Base-by-base conservation (phyloP, 495 filamentous ascomycete genomes). In the Penicillium cataractarum region DNA sequence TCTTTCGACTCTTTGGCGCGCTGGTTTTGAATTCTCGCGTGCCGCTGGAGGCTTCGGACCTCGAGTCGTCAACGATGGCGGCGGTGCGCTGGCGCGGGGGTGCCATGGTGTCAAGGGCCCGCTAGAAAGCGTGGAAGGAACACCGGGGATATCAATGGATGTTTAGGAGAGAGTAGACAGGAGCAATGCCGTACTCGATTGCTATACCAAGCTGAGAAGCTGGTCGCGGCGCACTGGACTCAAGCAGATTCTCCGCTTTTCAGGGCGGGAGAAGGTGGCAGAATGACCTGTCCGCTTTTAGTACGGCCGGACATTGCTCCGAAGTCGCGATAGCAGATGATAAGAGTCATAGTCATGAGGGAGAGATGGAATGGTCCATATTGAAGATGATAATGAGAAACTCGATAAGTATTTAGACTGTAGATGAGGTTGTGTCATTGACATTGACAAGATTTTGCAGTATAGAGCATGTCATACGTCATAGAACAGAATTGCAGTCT, bases 11-110 rank as follows among this genome's bases (percentile, higher is more conserved):
- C 63, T 77, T 80, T 4, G 61, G 60, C 13, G 69, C 63, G 15
- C 74, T 66, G 12, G 65, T 60, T 54, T 72, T 77, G 55, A 76
- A 76, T 63, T 84, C 81, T 70, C 77, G 78, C 19, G 81, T 78
- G 57, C 76, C 76, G 58, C 82, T 84, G 24, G 82, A 84, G 31
- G 80, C 78, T 74, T 85, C 83, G 22, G 82, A 84, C 42, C 82
- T 74, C 42, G 83, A 84, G 69, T 85, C 83, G 54, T 85, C 83
- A 29, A 76, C 69, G 51, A 74, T 63, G 17, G 75, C 76, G 51
- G 77, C 65, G 50, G 76, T 72, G 49, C 78, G 76, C 67, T 79
- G 78, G 55, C 79, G 79, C 72, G 79, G 79, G 72, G 79, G 79
- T 63, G 79, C 77, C 79, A 82, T 82, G 60, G 58, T 61, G 64